Base-by-base conservation (phyloP, 2,329 filamentous ascomycete species). In the Beauveria rudraprayagi region DNA sequence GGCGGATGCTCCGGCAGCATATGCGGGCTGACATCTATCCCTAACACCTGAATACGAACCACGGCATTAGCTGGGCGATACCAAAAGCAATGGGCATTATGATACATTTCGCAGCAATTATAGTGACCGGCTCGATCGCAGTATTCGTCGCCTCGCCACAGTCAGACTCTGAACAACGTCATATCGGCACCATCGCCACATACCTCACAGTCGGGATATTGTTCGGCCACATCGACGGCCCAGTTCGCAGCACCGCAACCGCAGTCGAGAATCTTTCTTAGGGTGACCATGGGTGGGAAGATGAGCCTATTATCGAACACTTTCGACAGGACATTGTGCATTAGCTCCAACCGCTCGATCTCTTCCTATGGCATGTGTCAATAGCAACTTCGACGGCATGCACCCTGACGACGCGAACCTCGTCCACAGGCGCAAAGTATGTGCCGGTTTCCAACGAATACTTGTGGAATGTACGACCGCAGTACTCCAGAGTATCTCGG, bases 211-310 rank as follows among this genome's bases (percentile, higher is more conserved):
- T 78, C 74, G 54, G 86, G 86, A 73, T 87, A 77, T 64, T 81
- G 76, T 68, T 83, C 80, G 52, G 88, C 88, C 57, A 89, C 85
- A 26, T 88, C 86, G 40, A 83, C 74, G 24, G 88, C 87, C 89
- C 89, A 92, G 53, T 83, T 78, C 46, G 80, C 88, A n/a, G 84
- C 80, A 46, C 89, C 89, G 71, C 84, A 89, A 0, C 89, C 89
- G 66, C 87, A 91, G 62, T 92, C 89, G 30, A 92, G 77, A 47
- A 91, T 80, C 67, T 80, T 81, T 66, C 76, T 75, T 26, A 83
- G 81, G 30, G 78, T 75, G 50, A 71, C 73, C 54, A 90, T 75
- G 6, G 86, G 86, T n/a, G 88, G 87, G 63, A 91, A 90, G 67
- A 91, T 82, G 28, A 89, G 76, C 65, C 84, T 80, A 62, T 81